Conservation (phyloP, 208 protist species). For the Naegleria fowleri region DNA sequence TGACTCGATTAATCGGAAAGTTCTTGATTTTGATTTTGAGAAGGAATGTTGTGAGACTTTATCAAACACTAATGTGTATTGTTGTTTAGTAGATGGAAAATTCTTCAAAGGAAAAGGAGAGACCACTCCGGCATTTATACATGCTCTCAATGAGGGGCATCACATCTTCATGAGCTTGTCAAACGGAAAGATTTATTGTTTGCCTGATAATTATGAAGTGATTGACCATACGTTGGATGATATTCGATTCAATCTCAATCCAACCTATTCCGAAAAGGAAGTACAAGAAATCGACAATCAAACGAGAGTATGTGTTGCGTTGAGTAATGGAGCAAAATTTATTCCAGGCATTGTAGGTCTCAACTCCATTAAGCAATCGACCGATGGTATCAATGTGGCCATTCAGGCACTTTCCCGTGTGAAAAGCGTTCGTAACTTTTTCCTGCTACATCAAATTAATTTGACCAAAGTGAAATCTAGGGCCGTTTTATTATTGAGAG, state of each 20-base stretch:
- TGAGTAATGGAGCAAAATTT: conserved; percentile 35
- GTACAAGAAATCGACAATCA: neutral
- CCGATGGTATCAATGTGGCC: conserved; percentile 47
- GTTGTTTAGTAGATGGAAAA: conserved; percentile 81
- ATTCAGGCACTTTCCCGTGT: conserved; percentile 46
- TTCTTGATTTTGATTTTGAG: conserved; percentile 81
- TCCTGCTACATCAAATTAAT: conserved; percentile 41
- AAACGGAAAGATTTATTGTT: conserved; percentile 70
- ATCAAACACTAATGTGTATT: conserved; percentile 74
- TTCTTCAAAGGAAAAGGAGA: conserved; percentile 72
- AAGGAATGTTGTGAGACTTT: conserved; percentile 74
- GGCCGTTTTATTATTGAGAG: conserved; percentile 41
- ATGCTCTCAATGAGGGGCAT: conserved; percentile 65
- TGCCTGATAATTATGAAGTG: conserved; percentile 78
- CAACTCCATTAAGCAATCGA: conserved; percentile 20
- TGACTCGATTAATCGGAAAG: conserved; percentile 64
- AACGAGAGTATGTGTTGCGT: neutral
- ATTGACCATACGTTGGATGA: conserved; percentile 62
- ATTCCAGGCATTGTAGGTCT: conserved; percentile 35
- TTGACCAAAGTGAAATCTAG: conserved; percentile 11
- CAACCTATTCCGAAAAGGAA: conserved; percentile 41
- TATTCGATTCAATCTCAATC: conserved; percentile 61
- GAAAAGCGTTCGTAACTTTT: conserved; percentile 52
- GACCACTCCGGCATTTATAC: conserved; percentile 63
- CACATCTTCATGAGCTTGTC: conserved; percentile 79